phyloP scores from a whole-genome alignment of 371 early-diverging fungal species.

The Mucor plumbeus region DNA sequence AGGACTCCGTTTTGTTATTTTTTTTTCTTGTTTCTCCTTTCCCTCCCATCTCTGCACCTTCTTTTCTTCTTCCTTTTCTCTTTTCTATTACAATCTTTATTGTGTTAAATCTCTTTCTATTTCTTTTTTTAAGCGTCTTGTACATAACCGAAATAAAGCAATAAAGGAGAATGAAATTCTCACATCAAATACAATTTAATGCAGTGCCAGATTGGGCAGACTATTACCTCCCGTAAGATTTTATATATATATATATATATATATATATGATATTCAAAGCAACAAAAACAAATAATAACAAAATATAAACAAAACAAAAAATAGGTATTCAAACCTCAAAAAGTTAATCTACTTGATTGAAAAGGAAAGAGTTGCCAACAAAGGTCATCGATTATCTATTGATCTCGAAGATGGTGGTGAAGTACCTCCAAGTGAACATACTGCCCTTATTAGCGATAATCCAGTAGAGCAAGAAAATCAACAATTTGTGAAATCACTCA shows the following conservation, averaged over 20 bases:
- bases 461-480: slow-evolving; percentile 56
- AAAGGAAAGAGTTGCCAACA: slow-evolving; percentile 71
- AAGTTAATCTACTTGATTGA: slow-evolving; percentile 90
- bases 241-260: not conserved
- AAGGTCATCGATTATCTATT: slow-evolving; percentile 26
- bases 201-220: slow-evolving; percentile 91
- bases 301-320: slow-evolving; percentile 5
- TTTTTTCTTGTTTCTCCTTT: slow-evolving; percentile 4
- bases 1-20: slow-evolving; percentile 5
- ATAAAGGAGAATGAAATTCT: slow-evolving; percentile 41
- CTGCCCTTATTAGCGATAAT: slow-evolving; percentile 41
- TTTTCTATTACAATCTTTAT: slow-evolving; percentile 7
- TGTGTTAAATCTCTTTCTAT: slow-evolving; percentile 12
- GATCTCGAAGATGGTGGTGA: slow-evolving; percentile 34
- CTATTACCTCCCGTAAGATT: slow-evolving; percentile 73
- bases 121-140: not conserved
- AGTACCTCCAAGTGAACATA: slow-evolving; percentile 43
- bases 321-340: slow-evolving; percentile 87
- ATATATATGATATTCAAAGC: not conserved
- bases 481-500: slow-evolving; percentile 71
- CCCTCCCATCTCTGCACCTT: not conserved
- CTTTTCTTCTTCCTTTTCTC: not conserved
- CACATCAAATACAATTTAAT: slow-evolving; percentile 88
- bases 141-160: not conserved
- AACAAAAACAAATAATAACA: slow-evolving; percentile 1